phyloP scores from a whole-genome alignment of 169 alveolate species.

The Cryptosporidium meleagridis region DNA sequence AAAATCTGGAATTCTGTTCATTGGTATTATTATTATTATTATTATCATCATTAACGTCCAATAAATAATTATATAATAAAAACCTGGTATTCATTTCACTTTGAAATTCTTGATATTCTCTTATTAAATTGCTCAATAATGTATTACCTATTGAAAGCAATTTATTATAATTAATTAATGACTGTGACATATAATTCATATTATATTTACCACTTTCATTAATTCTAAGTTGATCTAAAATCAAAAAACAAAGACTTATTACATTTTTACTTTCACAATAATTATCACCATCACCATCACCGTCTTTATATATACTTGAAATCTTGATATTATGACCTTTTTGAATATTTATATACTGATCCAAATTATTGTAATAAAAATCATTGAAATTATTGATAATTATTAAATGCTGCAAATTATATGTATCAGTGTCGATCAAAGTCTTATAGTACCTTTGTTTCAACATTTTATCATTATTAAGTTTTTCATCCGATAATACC shows the following conservation, averaged over 20 bases:
- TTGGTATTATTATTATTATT: too few species aligned
- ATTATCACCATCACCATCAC: too few species aligned
- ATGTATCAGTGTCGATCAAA: conserved; percentile 22
- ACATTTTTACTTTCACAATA: too few species aligned
- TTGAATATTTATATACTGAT: neutral
- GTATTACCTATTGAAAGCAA: conserved; percentile 45
- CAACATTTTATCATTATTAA: conserved; percentile 16
- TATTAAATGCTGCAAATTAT: neutral
- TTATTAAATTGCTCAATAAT: neutral
- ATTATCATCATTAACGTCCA: neutral
- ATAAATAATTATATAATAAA: conserved; percentile 1
- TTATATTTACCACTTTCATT: conserved; percentile 25
- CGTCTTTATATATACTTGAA: neutral
- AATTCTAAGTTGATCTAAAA: conserved; percentile 14
- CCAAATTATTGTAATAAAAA: conserved; percentile 10
- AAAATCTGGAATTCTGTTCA: neutral
- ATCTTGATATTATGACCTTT: neutral
- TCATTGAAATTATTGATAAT: conserved; percentile 10
- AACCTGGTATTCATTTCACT: neutral
- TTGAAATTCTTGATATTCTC: neutral
- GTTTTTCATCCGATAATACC: neutral
- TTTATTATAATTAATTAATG: conserved; percentile 33
- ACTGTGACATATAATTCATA: neutral
- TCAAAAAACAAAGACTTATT: conserved; percentile 24
- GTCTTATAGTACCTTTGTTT: conserved; percentile 56